Conservation (phyloP, 352 stramenopile genomes). For the Globisporangium viniferum region DNA sequence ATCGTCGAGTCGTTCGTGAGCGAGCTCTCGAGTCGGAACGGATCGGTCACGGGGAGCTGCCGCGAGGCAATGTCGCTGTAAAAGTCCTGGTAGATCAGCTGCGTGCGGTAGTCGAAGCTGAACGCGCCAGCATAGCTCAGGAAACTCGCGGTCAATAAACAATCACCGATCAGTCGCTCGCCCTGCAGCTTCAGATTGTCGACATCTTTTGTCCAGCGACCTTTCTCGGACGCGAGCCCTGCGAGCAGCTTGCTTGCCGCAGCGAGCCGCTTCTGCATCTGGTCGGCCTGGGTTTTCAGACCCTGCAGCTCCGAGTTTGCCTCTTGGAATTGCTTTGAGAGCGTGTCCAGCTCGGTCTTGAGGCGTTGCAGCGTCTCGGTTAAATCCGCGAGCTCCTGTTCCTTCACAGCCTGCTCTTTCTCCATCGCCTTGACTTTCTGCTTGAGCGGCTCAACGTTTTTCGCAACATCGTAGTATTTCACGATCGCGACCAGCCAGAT, state of each 20-base stretch:
- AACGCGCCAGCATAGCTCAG: conserved; percentile 90
- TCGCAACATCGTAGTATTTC: conserved; percentile 95
- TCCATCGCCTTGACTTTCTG: conserved; percentile 92
- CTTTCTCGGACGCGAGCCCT: conserved; percentile 89
- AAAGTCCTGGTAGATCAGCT: conserved; percentile 89
- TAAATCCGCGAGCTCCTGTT: conserved; percentile 83
- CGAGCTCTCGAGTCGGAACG: conserved; percentile 88
- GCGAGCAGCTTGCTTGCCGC: conserved; percentile 92
- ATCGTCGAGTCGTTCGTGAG: conserved; percentile 93
- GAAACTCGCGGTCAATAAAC: conserved; percentile 88
- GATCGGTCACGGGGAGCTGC: conserved; percentile 79
- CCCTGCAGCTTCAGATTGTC: conserved; percentile 80
- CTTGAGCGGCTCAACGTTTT: conserved; percentile 91
- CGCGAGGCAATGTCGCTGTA: conserved; percentile 79
- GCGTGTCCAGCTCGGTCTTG: conserved; percentile 83
- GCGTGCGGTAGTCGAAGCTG: conserved; percentile 87
- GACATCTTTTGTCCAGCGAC: conserved; percentile 92
- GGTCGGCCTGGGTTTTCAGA: conserved; percentile 89
- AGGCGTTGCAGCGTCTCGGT: conserved; percentile 85
- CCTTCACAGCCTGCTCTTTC: conserved; percentile 91
- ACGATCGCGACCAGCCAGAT: conserved; percentile 94
- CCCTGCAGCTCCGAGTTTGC: conserved; percentile 91
- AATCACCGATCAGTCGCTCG: conserved; percentile 88
- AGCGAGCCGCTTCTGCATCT: conserved; percentile 94
- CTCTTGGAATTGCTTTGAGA: conserved; percentile 90